Percentiles rank a stretch among this genome's conserved stretches.
Conservation (phyloP, 306 rosid species). For the Vigna nakashimae region DNA sequence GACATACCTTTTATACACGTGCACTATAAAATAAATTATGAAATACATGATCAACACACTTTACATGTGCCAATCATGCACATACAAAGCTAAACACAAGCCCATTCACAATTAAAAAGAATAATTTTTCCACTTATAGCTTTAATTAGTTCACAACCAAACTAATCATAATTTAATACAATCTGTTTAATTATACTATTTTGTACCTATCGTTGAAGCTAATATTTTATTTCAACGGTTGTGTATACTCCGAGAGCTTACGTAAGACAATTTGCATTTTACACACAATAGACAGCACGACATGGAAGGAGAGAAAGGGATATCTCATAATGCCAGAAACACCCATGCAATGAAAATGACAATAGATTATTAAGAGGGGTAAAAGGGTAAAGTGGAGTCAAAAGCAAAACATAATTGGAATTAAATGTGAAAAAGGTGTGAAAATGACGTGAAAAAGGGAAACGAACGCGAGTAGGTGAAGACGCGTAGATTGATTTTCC, state of each 20-base stretch:
- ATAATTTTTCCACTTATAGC: neutral
- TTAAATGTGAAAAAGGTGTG: neutral
- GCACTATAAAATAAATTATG: neutral
- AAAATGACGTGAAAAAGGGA: neutral
- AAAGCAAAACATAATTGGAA: neutral
- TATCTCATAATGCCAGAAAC: too few species aligned
- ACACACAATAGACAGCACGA: neutral
- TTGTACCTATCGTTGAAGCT: too few species aligned
- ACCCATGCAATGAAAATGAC: neutral
- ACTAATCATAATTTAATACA: too few species aligned
- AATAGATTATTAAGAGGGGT: neutral
- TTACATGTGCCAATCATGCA: neutral
- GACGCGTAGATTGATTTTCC: constrained; percentile 32
- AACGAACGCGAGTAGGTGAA: neutral
- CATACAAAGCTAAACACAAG: neutral
- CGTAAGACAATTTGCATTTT: neutral
- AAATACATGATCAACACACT: neutral
- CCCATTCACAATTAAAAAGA: neutral
- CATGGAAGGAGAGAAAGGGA: neutral
- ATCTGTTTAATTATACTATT: too few species aligned
- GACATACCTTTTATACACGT: neutral
- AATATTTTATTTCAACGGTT: too few species aligned
- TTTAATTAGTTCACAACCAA: too few species aligned
- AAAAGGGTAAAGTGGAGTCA: neutral
- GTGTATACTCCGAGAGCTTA: neutral